Base-by-base conservation (phyloP, 371 early-diverging fungal species). In the Mucor racemosus region DNA sequence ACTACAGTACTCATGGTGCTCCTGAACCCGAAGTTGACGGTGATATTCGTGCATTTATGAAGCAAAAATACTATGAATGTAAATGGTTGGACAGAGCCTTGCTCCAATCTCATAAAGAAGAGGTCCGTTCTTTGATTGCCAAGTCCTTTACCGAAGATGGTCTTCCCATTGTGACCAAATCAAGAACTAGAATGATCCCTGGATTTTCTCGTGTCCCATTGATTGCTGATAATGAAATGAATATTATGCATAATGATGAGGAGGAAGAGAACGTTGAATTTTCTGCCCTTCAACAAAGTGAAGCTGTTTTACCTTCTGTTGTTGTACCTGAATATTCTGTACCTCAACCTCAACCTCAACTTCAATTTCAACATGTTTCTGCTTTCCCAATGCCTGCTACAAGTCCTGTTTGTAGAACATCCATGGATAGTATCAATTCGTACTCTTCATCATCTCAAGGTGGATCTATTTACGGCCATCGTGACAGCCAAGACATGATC, bases 61-160 rank as follows among this genome's bases (percentile, higher is more conserved):
- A 74, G 41, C 81, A 81, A 68, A 81, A 81, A 31, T 77, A 77
- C 19, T 76, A 65, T 42, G 80, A 80, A 36, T 69, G 66, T 48
- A 80, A 77, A 56, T 81, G 81, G 81, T 42, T 78, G 35, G 72
- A 78, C 50, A 64, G 39, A 14, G 64, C 58, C 2, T 64, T 63
- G 19, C 64, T 69, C 35, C 54, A 54, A n/a, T 17, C 46, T 33
- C 69, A 69, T 31, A 54, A 58, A 10, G 53, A 69, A 26, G 34
- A 42, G 15, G 46, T 64, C 5, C 36, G 48, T 15, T 31, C 19
- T 31, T 21, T 69, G 36, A 54, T 69, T 46, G 46, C 58, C 33
- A 58, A 55, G 38, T 42, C 50, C 14, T 69, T 64, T 55, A 64
- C 64, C 17, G 69, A 64, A 35, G 64, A 66, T 35, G 66, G 66